Percentiles rank a stretch among this genome's conserved stretches.
Evolutionary conservation across 23 red algal genomes (phyloP).

Genomic region (Gracilaria vermiculophylla): DNA sequence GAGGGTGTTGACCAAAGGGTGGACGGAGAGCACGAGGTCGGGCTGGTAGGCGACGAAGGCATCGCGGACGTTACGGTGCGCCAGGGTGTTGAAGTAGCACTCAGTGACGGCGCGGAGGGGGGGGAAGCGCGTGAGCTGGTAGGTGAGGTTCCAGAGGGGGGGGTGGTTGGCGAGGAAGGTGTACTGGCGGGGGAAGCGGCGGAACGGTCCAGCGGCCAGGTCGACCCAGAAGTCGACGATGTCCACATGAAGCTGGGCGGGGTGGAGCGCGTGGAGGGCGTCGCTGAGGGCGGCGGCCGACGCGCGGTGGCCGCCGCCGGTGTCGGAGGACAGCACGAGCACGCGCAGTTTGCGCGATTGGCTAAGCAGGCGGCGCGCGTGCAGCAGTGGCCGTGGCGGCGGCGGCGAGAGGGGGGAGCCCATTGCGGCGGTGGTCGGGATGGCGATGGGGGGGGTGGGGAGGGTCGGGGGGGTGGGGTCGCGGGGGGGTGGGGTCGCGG

Average conservation of each 20-base stretch:
- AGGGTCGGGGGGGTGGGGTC: not conserved
- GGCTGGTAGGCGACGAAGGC: conserved; percentile 65
- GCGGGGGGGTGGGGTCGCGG: not conserved
- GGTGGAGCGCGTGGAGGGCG: conserved; percentile 72
- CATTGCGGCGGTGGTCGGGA: not conserved
- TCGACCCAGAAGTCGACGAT: conserved; percentile 89
- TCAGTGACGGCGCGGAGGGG: conserved; percentile 67
- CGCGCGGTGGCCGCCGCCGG: conserved; percentile 88
- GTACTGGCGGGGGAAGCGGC: conserved; percentile 75
- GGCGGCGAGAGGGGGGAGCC: not conserved
- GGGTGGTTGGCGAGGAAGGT: conserved; percentile 81
- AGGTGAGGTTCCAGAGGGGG: conserved; percentile 77
- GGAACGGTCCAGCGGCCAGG: conserved; percentile 67
- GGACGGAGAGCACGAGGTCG: conserved; percentile 86
- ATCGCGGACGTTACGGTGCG: conserved; percentile 52
- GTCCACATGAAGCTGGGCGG: conserved; percentile 36
- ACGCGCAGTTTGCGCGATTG: conserved; percentile 54
- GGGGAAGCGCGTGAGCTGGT: conserved; percentile 65
- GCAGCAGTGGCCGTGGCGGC: not conserved
- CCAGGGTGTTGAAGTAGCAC: conserved; percentile 52
- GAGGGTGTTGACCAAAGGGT: conserved; percentile 87
- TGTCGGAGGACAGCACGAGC: conserved; percentile 71
- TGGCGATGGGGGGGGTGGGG: not conserved
- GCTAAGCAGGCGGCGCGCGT: conserved; percentile 6
- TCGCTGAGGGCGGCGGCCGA: conserved; percentile 79